These are phyloP conservation scores for Mrakia gelida DNA, from an alignment of 768 basidiomycete species.

Conservation along the genomic window DNA sequence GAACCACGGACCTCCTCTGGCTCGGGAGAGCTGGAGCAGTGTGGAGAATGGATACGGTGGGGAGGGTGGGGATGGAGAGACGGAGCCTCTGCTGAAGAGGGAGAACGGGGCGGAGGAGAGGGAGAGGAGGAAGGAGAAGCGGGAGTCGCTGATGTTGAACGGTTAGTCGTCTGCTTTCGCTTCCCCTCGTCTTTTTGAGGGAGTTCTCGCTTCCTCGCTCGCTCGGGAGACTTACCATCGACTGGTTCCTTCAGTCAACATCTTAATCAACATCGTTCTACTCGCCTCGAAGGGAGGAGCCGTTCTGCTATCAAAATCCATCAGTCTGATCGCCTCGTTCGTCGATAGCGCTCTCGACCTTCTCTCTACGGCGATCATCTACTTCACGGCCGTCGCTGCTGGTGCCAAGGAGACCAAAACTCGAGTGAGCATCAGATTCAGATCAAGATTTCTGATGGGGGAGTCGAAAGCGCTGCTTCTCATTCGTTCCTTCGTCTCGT, in stretches of 20 bases:
- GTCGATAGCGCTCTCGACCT: slow-evolving; percentile 29
- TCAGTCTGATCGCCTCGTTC: slow-evolving; percentile 22
- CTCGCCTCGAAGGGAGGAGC: slow-evolving; percentile 18
- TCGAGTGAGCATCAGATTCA: background rate
- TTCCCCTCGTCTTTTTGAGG: background rate
- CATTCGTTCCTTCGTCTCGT: background rate
- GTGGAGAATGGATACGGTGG: background rate
- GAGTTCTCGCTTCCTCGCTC: too few species aligned
- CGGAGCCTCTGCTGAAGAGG: background rate
- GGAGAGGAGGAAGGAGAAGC: background rate
- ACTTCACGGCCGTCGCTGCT: slow-evolving; percentile 20
- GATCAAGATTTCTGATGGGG: background rate
- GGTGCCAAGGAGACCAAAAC: slow-evolving; percentile 8
- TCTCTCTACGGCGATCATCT: slow-evolving; percentile 28
- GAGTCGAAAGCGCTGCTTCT: background rate
- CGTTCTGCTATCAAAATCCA: slow-evolving; percentile 3
- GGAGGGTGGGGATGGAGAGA: background rate
- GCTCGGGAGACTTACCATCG: background rate
- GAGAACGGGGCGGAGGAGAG: slow-evolving; percentile 7
- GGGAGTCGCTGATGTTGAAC: slow-evolving; percentile 8
- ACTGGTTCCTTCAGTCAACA: slow-evolving; percentile 18
- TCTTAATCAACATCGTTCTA: slow-evolving; percentile 22
- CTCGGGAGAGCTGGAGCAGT: background rate
- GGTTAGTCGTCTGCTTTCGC: background rate
- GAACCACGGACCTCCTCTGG: background rate